phyloP scores from a whole-genome alignment of 1,139 yeast species.

The Saccharomyces uvarum region DNA sequence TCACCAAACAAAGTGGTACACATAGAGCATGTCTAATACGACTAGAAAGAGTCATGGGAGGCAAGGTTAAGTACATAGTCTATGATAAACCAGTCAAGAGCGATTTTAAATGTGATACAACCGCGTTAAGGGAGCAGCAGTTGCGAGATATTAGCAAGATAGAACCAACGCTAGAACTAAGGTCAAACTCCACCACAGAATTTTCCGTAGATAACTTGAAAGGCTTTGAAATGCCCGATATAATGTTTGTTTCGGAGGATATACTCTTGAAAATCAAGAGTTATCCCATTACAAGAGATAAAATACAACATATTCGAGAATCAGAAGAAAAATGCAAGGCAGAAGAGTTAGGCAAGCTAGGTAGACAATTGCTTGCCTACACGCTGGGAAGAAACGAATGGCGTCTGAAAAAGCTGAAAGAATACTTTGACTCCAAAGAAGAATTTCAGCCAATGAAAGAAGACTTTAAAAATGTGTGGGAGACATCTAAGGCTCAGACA shows the following conservation, averaged over 20 bases:
- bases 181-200: not conserved
- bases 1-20: not conserved
- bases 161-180: not conserved
- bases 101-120: not conserved
- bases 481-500: not conserved
- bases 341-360: not conserved
- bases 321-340: not conserved
- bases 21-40: not conserved
- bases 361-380: not conserved
- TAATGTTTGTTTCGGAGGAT: not conserved
- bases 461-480: no score
- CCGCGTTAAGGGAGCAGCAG: not conserved
- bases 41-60: not conserved
- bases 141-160: not conserved
- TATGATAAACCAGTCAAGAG: not conserved
- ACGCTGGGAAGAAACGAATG: not conserved
- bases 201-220: not conserved
- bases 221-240: not conserved
- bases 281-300: not conserved
- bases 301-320: not conserved
- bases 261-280: not conserved
- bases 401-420: not conserved
- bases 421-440: not conserved
- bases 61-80: not conserved
- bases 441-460: no score